A percentile compares a stretch with the other conserved stretches of the same genome.
Conservation (phyloP, 1,284 basidiomycete genomes). For the Microbotryomycetes sp. region DNA sequence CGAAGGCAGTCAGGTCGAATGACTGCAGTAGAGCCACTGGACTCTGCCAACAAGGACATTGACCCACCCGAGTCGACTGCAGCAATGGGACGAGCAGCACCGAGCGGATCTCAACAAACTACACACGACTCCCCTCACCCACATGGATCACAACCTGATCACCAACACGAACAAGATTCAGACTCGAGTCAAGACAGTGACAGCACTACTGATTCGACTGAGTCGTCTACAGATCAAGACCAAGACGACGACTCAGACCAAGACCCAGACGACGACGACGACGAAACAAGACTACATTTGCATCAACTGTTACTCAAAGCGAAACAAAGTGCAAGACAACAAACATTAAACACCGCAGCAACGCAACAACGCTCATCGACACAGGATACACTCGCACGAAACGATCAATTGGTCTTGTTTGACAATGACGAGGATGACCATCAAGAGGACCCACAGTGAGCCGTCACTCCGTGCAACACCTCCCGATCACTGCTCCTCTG, state of each 20-base stretch:
- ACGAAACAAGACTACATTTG: neutral
- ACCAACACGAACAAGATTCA: neutral
- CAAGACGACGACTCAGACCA: neutral
- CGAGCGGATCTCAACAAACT: too few species aligned
- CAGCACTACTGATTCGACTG: conserved; percentile 4
- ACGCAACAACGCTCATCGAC: neutral
- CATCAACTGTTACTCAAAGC: conserved; percentile 19
- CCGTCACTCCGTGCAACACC: conserved; percentile 21
- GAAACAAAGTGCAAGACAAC: conserved; percentile 2
- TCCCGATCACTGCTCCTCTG: too few species aligned
- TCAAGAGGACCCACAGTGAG: too few species aligned
- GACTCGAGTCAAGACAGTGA: conserved; percentile 3
- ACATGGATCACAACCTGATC: too few species aligned
- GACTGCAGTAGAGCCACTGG: too few species aligned
- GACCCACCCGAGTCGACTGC: too few species aligned
- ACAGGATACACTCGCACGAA: conserved; percentile 18
- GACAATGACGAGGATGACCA: conserved; percentile 14
- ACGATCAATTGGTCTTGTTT: conserved; percentile 26
- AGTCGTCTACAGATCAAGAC: neutral
- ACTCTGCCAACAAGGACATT: too few species aligned
- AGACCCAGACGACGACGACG: neutral
- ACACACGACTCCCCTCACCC: too few species aligned
- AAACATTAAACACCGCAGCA: neutral
- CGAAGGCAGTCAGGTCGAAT: too few species aligned
- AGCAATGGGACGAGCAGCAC: too few species aligned